Evolutionary conservation across 139 green algal genomes (phyloP).

Genomic region (Trebouxia sp.): DNA sequence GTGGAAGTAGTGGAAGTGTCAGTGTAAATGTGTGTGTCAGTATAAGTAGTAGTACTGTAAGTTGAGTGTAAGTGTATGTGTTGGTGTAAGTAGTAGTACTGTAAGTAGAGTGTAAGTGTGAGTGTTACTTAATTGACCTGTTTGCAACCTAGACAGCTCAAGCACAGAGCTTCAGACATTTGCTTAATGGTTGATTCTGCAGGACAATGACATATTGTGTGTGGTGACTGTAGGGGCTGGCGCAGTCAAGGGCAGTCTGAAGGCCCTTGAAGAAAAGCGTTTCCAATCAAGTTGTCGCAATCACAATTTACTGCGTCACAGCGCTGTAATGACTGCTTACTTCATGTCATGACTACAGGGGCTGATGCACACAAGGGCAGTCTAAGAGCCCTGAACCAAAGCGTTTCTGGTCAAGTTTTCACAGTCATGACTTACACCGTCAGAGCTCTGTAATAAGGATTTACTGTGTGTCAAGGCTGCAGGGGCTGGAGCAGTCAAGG

Average conservation of each 20-base stretch:
- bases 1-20: too few species aligned
- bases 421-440: slow-evolving; percentile 39
- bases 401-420: slow-evolving; percentile 43
- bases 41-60: too few species aligned
- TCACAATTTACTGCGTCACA: slow-evolving; percentile 43
- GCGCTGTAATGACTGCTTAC: slow-evolving; percentile 58
- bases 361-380: slow-evolving; percentile 39
- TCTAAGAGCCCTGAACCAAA: slow-evolving; percentile 74
- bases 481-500: slow-evolving; percentile 40
- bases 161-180: too few species aligned
- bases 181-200: too few species aligned
- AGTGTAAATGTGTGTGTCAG: too few species aligned
- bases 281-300: slow-evolving; percentile 30
- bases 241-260: slow-evolving; percentile 50
- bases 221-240: slow-evolving; percentile 51
- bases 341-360: slow-evolving; percentile 57
- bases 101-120: too few species aligned
- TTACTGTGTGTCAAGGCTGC: too few species aligned
- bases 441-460: slow-evolving; percentile 55
- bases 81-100: too few species aligned
- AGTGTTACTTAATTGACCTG: slow-evolving; percentile 74
- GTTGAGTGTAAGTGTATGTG: too few species aligned
- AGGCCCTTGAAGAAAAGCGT: slow-evolving; percentile 75
- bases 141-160: slow-evolving; percentile 51
- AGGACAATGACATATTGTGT: slow-evolving; percentile 63